Conservation (phyloP, 371 early-diverging fungal genomes). For the Mucor irregularis region DNA sequence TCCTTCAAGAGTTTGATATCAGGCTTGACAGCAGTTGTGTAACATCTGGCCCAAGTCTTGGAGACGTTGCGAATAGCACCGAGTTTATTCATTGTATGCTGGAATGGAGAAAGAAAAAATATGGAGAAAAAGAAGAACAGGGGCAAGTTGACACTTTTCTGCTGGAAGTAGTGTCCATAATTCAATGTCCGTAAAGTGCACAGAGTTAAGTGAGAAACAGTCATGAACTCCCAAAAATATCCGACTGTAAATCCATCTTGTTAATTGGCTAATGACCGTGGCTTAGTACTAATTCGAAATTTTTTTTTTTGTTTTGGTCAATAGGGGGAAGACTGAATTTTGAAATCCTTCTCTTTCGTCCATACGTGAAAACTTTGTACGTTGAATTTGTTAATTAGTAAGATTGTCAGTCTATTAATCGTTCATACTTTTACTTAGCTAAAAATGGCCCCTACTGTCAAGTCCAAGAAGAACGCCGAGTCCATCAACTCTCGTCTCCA, state of each 20-base stretch:
- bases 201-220: too few species aligned
- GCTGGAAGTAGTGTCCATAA: too few species aligned
- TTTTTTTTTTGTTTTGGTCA: too few species aligned
- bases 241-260: too few species aligned
- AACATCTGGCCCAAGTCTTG: slow-evolving; percentile 10
- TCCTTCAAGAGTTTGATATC: slow-evolving; percentile 68
- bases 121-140: background rate
- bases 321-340: too few species aligned
- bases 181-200: too few species aligned
- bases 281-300: too few species aligned
- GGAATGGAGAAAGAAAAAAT: background rate
- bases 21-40: slow-evolving; percentile 55
- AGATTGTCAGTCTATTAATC: background rate
- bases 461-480: slow-evolving; percentile 82
- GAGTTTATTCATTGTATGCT: slow-evolving; percentile 8
- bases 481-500: slow-evolving; percentile 97
- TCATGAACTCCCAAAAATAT: too few species aligned
- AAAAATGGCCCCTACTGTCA: slow-evolving; percentile 59
- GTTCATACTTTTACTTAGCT: background rate
- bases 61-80: slow-evolving; percentile 9
- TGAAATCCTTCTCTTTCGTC: slow-evolving; percentile 10
- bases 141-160: too few species aligned
- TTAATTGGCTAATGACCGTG: too few species aligned
- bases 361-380: slow-evolving; percentile 5
- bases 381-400: background rate